Evolutionary conservation across 495 filamentous ascomycete genomes (phyloP).

Genomic region (Cudoniella acicularis): DNA sequence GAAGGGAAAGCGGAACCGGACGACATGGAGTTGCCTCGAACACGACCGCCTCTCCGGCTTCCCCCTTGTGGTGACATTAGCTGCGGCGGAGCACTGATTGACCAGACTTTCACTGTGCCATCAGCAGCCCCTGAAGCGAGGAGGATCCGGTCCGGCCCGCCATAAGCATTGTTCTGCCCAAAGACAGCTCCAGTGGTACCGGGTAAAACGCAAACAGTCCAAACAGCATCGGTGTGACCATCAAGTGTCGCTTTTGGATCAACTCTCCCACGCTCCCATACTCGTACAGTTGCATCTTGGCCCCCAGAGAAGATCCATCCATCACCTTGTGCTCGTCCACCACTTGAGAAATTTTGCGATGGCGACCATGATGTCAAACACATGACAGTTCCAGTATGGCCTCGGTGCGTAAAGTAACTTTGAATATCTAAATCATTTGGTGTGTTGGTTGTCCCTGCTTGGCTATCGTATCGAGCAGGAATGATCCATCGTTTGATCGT

Average conservation of each 20-base stretch:
- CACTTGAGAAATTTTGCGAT: constrained; percentile 79
- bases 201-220: constrained; percentile 93
- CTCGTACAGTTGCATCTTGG: constrained; percentile 85
- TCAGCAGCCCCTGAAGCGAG: constrained; percentile 91
- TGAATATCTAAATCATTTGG: constrained; percentile 81
- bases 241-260: constrained; percentile 94
- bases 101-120: constrained; percentile 90
- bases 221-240: constrained; percentile 92
- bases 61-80: constrained; percentile 54
- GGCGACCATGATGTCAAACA: constrained; percentile 82
- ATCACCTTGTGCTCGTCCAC: constrained; percentile 78
- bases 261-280: constrained; percentile 91
- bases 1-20: constrained; percentile 86
- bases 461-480: constrained; percentile 66
- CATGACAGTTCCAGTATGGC: constrained; percentile 86
- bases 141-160: constrained; percentile 76
- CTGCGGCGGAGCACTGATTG: constrained; percentile 86
- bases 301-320: constrained; percentile 98
- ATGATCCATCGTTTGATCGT: constrained; percentile 96
- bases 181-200: constrained; percentile 74
- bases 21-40: constrained; percentile 85
- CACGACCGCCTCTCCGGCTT: constrained; percentile 66
- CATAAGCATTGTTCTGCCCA: constrained; percentile 63
- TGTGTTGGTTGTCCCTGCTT: constrained; percentile 48
- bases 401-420: constrained; percentile 91